Percentiles rank a stretch among this genome's conserved stretches.
phyloP scores from a whole-genome alignment of 306 rosid genomes.

The Fragaria nilgerrensis region DNA sequence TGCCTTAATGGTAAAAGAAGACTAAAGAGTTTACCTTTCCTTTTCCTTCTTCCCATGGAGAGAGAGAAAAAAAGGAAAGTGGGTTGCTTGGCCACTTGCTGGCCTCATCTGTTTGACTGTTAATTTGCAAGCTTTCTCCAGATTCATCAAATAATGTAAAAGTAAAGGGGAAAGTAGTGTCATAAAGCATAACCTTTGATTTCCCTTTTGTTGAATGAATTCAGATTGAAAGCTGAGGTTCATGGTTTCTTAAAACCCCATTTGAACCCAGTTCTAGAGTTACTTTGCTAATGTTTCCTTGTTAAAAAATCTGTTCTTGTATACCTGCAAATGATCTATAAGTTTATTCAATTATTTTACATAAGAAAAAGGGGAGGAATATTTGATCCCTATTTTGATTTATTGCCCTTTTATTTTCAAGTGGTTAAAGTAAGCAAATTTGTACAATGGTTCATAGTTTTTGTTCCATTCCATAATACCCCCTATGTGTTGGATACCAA shows the following conservation, averaged over 20 bases:
- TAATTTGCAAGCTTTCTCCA: slow-evolving; percentile 30
- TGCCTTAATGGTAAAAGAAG: slow-evolving; percentile 33
- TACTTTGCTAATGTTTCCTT: neutral
- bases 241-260: slow-evolving; percentile 12
- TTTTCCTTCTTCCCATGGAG: slow-evolving; percentile 30
- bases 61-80: slow-evolving; percentile 9
- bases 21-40: slow-evolving; percentile 33
- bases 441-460: neutral
- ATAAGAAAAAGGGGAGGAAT: neutral
- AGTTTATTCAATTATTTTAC: neutral
- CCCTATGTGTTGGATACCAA: slow-evolving; percentile 23
- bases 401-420: neutral
- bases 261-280: neutral
- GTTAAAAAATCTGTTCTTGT: neutral
- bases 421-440: neutral
- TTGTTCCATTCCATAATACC: neutral
- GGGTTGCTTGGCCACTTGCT: slow-evolving; percentile 32
- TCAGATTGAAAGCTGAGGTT: slow-evolving; percentile 15
- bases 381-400: neutral
- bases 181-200: slow-evolving; percentile 23
- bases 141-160: slow-evolving; percentile 28
- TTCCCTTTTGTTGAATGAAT: slow-evolving; percentile 16
- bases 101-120: slow-evolving; percentile 36
- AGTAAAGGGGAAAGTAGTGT: slow-evolving; percentile 16
- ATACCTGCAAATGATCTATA: neutral